A percentile compares a stretch with the other conserved stretches of the same genome.
Evolutionary conservation across 371 early-diverging fungal genomes (phyloP).

Genomic region (Mucor piriformis): DNA sequence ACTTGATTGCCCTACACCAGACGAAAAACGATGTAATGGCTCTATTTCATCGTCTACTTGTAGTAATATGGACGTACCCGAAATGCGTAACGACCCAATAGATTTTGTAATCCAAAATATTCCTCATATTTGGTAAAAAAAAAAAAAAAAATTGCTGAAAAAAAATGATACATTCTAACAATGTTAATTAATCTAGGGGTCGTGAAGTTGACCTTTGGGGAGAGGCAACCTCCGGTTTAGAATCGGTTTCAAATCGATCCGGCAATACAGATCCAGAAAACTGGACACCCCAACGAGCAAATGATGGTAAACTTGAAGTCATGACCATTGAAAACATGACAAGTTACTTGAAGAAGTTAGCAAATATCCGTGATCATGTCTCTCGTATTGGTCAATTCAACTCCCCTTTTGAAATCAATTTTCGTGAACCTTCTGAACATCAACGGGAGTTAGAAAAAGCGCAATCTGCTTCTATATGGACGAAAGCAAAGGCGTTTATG

Average conservation of each 20-base stretch:
- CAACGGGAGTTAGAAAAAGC: conserved; percentile 7
- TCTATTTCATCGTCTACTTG: conserved; percentile 13
- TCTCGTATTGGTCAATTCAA: conserved; percentile 41
- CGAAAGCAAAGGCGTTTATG: conserved; percentile 15
- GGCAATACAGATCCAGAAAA: conserved; percentile 32
- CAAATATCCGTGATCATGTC: conserved; percentile 46
- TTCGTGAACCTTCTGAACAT: conserved; percentile 26
- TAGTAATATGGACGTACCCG: conserved; percentile 10
- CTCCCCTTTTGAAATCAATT: conserved; percentile 34
- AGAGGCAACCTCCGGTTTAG: conserved; percentile 37
- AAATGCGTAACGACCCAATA: conserved; percentile 37
- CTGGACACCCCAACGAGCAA: conserved; percentile 44
- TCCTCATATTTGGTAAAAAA: conserved; percentile 43
- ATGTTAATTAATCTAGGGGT: conserved; percentile 30
- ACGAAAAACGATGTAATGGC: background rate
- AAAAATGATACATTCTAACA: too few relatives aligned
- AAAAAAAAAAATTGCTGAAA: too few relatives aligned
- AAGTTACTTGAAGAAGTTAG: conserved; percentile 51
- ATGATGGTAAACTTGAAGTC: conserved; percentile 45
- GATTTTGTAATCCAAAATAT: conserved; percentile 52
- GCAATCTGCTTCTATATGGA: conserved; percentile 5
- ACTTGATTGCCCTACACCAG: conserved; percentile 15
- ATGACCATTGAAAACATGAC: conserved; percentile 40
- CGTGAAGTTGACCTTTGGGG: conserved; percentile 49
- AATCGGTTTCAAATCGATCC: conserved; percentile 28